Evolutionary conservation across 2,329 filamentous ascomycete species (phyloP), one percentile per base, ranked within the genome.

Genomic region (Trichoderma breve): DNA sequence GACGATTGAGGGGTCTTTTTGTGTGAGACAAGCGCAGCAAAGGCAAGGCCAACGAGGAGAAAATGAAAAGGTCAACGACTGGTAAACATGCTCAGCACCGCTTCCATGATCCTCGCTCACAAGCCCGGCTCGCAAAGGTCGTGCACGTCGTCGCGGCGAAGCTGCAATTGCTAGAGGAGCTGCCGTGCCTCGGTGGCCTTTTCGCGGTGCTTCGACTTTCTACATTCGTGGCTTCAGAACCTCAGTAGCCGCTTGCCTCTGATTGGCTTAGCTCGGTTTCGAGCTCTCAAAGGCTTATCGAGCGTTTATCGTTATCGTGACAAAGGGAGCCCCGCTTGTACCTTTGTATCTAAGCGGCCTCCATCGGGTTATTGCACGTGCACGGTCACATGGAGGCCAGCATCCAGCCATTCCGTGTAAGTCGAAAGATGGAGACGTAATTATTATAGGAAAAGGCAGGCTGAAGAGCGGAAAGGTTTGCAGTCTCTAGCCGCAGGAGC

Each of bases 111-210:
- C 71, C 66, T 71, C 67, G 26, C 60, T 57, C 64, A 67, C 64
- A 67, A 65, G 30, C 47, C 57, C 63, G 71, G 55, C 53, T 63
- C 62, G 57, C 47, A 69, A 57, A 53, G 57, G 34, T 51, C 53
- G 55, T 39, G 57, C 51, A 47, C 28, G 34, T 63, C 53, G 51
- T 15, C 26, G 39, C 39, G 39, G 71, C 18, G 64, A 72, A 58
- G 47, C 65, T 58, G 55, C 53, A 32, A 68, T 21, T n/a, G 47
- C 30, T 43, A 21, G 67, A 26, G 61, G 62, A 65, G 65, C 39
- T 67, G 60, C 62, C 26, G 30, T 69, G 64, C 73, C 71, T 74
- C 69, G 74, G 71, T 74, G 71, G 74, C 74, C 74, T 75, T 74
- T 75, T 75, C 64, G 71, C 67, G 39, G 32, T 26, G 32, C 66